Percentiles rank a stretch among this genome's conserved stretches.
These are phyloP conservation scores for Bullera alba DNA, from an alignment of 768 basidiomycete genomes.

Conservation along the genomic window DNA sequence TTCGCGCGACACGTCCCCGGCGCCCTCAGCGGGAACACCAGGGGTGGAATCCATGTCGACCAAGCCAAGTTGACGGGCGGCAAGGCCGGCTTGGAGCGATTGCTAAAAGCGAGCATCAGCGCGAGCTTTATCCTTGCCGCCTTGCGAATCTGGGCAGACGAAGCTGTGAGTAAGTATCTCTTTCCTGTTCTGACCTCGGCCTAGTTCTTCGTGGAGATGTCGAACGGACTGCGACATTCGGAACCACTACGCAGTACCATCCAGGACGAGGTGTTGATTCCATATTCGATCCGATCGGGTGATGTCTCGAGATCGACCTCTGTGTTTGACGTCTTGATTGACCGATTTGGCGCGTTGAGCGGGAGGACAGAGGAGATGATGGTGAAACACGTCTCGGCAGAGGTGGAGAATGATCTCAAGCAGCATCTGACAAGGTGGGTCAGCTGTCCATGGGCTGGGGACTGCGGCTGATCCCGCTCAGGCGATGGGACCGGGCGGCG, in stretches of 20 bases:
- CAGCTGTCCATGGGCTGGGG: conserved; percentile 40
- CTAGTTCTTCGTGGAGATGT: conserved; percentile 88
- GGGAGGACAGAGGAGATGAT: conserved; percentile 81
- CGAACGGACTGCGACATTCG: conserved; percentile 45
- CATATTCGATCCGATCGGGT: background rate
- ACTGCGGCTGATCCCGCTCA: conserved; percentile 22
- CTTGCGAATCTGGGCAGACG: conserved; percentile 81
- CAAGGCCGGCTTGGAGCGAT: conserved; percentile 68
- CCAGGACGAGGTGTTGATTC: conserved; percentile 5
- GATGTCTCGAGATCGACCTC: conserved; percentile 49
- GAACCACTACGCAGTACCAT: conserved; percentile 12
- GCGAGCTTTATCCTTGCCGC: conserved; percentile 63
- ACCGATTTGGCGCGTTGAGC: conserved; percentile 57
- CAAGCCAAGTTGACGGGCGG: conserved; percentile 68
- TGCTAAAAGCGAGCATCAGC: conserved; percentile 80
- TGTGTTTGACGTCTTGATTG: conserved; percentile 71
- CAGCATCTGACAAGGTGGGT: conserved; percentile 58
- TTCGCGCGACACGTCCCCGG: conserved; percentile 89
- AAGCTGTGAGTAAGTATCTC: conserved; percentile 56
- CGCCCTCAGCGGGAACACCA: conserved; percentile 60
- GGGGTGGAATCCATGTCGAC: conserved; percentile 51
- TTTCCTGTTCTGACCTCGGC: background rate
- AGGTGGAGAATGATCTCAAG: conserved; percentile 70
- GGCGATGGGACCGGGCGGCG: conserved; percentile 42
- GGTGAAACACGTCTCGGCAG: conserved; percentile 69